Evolutionary conservation across 106 monocot genomes (phyloP).

Genomic region (Dioscorea dumetorum): DNA sequence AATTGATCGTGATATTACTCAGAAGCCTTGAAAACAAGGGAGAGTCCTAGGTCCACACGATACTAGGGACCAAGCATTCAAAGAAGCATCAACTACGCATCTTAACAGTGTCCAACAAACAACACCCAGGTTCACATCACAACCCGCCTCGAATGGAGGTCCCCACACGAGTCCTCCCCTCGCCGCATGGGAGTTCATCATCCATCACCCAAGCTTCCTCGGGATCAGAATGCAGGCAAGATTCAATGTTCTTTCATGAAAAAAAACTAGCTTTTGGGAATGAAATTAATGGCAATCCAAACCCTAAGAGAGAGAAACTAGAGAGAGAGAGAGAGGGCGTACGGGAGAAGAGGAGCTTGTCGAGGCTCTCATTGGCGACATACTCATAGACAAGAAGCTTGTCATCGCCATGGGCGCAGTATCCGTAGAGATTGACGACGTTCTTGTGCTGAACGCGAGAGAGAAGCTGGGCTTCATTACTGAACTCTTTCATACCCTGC

Average conservation of each 20-base stretch:
- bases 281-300: not conserved
- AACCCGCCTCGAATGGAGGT: too few species aligned
- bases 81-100: too few species aligned
- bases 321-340: not conserved
- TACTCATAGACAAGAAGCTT: constrained; percentile 84
- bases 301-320: not conserved
- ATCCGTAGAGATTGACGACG: constrained; percentile 69
- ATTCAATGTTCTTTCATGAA: not conserved
- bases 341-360: constrained; percentile 66
- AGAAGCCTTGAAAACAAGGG: too few species aligned
- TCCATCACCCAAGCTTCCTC: not conserved
- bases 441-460: constrained; percentile 75
- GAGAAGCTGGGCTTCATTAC: constrained; percentile 70
- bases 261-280: not conserved
- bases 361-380: constrained; percentile 65
- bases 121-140: too few species aligned
- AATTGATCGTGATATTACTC: too few species aligned
- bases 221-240: not conserved
- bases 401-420: constrained; percentile 44
- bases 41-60: too few species aligned
- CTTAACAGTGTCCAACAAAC: too few species aligned
- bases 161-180: too few species aligned
- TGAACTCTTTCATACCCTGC: constrained; percentile 60
- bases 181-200: too few species aligned
- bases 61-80: too few species aligned